A percentile compares a stretch with the other conserved stretches of the same genome.
Evolutionary conservation across 2,329 filamentous ascomycete species (phyloP).

Genomic region (Exophiala viscosa): DNA sequence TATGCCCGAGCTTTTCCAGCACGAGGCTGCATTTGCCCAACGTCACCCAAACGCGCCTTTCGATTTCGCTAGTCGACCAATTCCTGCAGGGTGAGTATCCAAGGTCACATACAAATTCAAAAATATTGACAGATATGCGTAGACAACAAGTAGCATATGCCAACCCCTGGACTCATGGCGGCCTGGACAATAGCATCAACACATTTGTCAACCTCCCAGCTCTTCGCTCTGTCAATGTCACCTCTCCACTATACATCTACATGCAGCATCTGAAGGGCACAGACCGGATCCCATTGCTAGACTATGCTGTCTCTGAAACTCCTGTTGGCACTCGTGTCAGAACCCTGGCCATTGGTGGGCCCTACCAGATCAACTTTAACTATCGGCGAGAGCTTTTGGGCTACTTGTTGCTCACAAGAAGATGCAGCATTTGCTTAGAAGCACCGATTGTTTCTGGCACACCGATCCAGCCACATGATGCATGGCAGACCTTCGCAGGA

Average conservation of each 20-base stretch:
- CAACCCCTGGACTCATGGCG: not conserved
- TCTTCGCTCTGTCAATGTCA: not conserved
- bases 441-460: not conserved
- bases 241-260: not conserved
- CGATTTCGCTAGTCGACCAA: not conserved
- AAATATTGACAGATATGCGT: not conserved
- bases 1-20: not conserved
- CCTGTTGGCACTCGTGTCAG: not conserved
- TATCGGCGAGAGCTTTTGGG: slow-evolving; percentile 1
- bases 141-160: not conserved
- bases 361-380: not conserved
- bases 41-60: not conserved
- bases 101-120: no score
- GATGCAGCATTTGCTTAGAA: slow-evolving; percentile 1
- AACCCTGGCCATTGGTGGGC: not conserved
- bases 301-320: not conserved
- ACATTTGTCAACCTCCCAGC: not conserved
- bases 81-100: no score
- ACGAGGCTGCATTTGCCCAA: not conserved
- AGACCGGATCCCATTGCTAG: not conserved
- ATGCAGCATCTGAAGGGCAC: not conserved
- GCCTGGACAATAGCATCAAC: not conserved
- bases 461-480: not conserved
- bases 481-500: not conserved
- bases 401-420: not conserved